Base-by-base conservation (phyloP, 1,284 basidiomycete species). In the Ganoderma leucocontextum region DNA sequence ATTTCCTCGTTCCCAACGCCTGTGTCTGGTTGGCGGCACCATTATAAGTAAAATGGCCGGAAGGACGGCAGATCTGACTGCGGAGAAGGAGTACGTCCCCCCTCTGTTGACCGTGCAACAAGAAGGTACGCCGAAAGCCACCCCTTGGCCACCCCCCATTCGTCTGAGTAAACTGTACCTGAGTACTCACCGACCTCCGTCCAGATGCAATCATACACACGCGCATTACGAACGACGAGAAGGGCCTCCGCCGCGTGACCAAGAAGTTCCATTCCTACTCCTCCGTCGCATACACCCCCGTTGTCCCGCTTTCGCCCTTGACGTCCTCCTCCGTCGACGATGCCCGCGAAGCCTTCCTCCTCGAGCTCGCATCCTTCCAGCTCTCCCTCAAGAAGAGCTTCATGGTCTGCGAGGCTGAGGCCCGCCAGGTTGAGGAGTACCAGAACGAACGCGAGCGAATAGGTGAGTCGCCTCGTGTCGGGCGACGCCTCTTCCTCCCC, bases 351-450 rank as follows among this genome's bases (percentile, higher is more conserved):
- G 88, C 89, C 2, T 92, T 95, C 75, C 78, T 94, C 61, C 83
- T 93, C 47, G 93, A 95, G 77, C 79, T 95, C 10, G 87, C 88
- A 53, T 87, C 91, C 12, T 94, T 94, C 75, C 87, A 92, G 75
- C 77, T 94, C 69, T 80, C 87, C 63, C 80, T 95, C 72, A 87
- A 90, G 80, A 95, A 94, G 80, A 91, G 86, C 70, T 82, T 85
- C 41, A 91, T 94, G 88, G 89, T 93, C 60, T 94, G 92, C 75
- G 90, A 93, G 75, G 93, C 92, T 8, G 93, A 95, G 80, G 87
- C 87, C 61, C 83, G 93, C 73, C 92, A 95, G 78, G 92, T 93
- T 1, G 89, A 92, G 74, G 90, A 93, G 78, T 95, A 95, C 76
- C 86, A 92, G 73, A 82, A 84, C 52, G 92, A 94, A 75, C 86